Base-by-base conservation (phyloP, 805 yeast species). In the Candida takata region DNA sequence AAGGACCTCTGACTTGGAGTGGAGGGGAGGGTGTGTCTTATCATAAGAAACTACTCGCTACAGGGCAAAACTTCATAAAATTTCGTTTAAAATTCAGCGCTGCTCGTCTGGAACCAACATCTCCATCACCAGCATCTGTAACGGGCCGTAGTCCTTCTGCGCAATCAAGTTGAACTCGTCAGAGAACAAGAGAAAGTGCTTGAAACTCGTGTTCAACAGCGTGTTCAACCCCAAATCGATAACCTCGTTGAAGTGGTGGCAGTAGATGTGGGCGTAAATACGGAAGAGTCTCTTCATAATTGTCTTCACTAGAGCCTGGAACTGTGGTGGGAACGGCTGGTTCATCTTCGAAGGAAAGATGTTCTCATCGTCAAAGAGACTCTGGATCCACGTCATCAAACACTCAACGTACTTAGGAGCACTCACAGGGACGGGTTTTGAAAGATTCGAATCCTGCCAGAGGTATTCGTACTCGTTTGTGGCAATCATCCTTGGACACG, bases 401-500 rank as follows among this genome's bases (percentile, higher is more conserved):
- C 81, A 77, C 58, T 92, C 97, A 31, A 90, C 92, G 53, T 92
- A 92, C 38, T 84, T 94, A 29, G 98, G 96, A 0, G 99, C 98
- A 27, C 88, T 78, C 48, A 92, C 77, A 13, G 92, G 79, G 8
- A 84, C 75, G 1, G 98, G 97, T 42, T 80, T 77, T 39, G 65
- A 60, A 28, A 74, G 64, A 45, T 65, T 66, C 8, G 84, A 69
- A 50, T 88, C 95, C 57, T 90, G 95, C 99, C 99, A 92, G 41
- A 92, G 69, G 54, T 92, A 92, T 60, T 92, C 98, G 55, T 87
- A 90, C 63, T 88, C 97, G 42, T 82, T 92, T 0, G 97, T 90
- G 15, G 99, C 99, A 38, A 84, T 88, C 99, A 92, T 92, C 40
- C 92, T 67, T 3, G 98, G 97, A 57, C 99, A 92, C 3, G 94